phyloP scores from a whole-genome alignment of 495 filamentous ascomycete genomes.

The Daldinia vernicosa region DNA sequence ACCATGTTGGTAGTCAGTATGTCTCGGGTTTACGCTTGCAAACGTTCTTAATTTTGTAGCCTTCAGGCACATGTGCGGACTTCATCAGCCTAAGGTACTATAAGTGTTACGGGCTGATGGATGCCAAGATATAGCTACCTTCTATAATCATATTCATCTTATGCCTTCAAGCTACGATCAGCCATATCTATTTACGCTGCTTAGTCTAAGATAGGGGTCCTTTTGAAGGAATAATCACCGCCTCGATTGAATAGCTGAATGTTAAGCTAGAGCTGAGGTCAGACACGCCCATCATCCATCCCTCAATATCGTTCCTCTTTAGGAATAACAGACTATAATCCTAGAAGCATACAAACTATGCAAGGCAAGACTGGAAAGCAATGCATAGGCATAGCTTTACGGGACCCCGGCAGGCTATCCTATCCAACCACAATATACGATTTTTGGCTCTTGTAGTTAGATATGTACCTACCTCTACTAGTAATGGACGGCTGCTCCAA shows the following conservation, averaged over 20 bases:
- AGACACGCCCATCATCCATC: slow-evolving; percentile 25
- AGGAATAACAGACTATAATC: slow-evolving; percentile 18
- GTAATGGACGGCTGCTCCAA: slow-evolving; percentile 11
- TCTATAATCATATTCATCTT: neutral
- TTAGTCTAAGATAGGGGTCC: neutral
- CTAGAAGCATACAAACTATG: slow-evolving; percentile 15
- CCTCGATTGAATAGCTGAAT: slow-evolving; percentile 20
- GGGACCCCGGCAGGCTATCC: slow-evolving; percentile 28
- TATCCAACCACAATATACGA: slow-evolving; percentile 25
- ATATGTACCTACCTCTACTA: slow-evolving; percentile 5
- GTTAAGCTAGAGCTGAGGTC: slow-evolving; percentile 33
- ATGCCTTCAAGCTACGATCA: neutral
- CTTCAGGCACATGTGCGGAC: slow-evolving; percentile 18
- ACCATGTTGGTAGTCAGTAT: slow-evolving; percentile 32
- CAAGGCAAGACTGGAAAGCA: slow-evolving; percentile 9
- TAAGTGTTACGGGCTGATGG: slow-evolving; percentile 20
- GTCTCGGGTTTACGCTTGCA: slow-evolving; percentile 28
- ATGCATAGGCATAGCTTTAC: slow-evolving; percentile 1
- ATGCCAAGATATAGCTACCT: slow-evolving; percentile 7
- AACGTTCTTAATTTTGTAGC: slow-evolving; percentile 16
- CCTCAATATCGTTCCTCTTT: slow-evolving; percentile 9
- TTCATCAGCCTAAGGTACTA: slow-evolving; percentile 16
- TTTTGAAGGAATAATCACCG: slow-evolving; percentile 2
- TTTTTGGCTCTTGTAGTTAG: slow-evolving; percentile 14
- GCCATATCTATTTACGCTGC: slow-evolving; percentile 1